Evolutionary conservation across 768 basidiomycete genomes (phyloP), one percentile per base, ranked within the genome.

Genomic region (Tremella mesenterica): DNA sequence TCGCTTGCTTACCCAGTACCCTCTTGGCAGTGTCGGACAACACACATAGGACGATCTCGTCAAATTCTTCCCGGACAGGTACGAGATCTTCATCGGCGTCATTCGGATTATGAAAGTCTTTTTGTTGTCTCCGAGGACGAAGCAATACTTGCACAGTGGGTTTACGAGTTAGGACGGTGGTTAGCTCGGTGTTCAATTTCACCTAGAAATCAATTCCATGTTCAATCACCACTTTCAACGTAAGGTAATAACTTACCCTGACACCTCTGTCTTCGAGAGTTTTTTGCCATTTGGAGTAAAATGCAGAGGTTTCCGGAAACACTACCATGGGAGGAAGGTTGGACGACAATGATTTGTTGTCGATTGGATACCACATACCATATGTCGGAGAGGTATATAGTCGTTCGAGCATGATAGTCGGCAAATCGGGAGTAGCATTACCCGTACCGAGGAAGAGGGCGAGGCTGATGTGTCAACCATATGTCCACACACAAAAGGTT

Each of bases 1-100:
- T 69, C 12, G 76, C 76, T 30, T 74, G 56, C 49, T 71, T 73
- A 18, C 76, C 76, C 8, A 79, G 67, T 0, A 79, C 58, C 39
- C 74, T 71, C 59, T 77, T 74, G 16, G 75, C 73, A 2, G 76
- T 76, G 56, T 79, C 77, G 0, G 77, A 77, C 39, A 78, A 69
- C 13, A 75, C 65, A 41, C 77, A 77, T 6, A 79, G 64, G 21
- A 80, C 75, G 48, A 79, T 70, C 55, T 79, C 76, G 60, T 79
- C 77, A 56, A 75, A 79, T 23, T 58, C 60, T 30, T 75, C 77
- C 20, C 68, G 60, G 1, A 54, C 44, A 18, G 67, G 55, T 4
- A 73, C 70, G 2, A 75, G 39, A 44, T 76, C 75, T 26, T 70
- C 57, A 50, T 76, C 75, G 4, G 53, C 69, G 38, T 60, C 63